A percentile compares a stretch with the other conserved stretches of the same genome.
Conservation (phyloP, 768 basidiomycete species). For the Krasilnikovozyma curviuscula region DNA sequence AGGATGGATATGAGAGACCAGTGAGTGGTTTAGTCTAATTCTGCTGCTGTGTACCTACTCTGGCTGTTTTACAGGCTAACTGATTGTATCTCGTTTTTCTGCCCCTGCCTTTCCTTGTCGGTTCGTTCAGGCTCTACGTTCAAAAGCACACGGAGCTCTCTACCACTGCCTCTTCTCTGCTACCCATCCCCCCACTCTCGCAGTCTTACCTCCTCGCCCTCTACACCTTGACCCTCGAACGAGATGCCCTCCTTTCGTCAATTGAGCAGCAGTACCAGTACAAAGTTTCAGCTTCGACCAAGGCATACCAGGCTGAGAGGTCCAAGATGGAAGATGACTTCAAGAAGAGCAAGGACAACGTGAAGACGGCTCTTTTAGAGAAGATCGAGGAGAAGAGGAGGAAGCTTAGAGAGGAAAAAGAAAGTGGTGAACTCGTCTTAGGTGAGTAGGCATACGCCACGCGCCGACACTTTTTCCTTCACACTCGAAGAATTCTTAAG, state of each 20-base stretch:
- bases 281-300: conserved; percentile 23
- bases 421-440: conserved; percentile 27
- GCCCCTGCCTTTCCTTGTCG: neutral
- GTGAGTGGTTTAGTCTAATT: conserved; percentile 16
- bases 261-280: conserved; percentile 27
- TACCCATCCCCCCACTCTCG: conserved; percentile 21
- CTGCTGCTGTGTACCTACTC: neutral
- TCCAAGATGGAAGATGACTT: conserved; percentile 30
- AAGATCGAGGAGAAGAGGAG: conserved; percentile 28
- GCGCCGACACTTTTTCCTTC: no score
- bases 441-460: no score
- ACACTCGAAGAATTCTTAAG: conserved; percentile 2
- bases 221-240: conserved; percentile 26
- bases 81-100: neutral
- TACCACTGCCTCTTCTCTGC: conserved; percentile 21
- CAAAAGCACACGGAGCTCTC: conserved; percentile 23
- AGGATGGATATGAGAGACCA: conserved; percentile 26
- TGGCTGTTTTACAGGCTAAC: neutral
- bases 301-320: conserved; percentile 28
- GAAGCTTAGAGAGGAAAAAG: conserved; percentile 31
- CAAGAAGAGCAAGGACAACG: conserved; percentile 27
- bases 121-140: conserved; percentile 22
- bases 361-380: conserved; percentile 26
- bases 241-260: conserved; percentile 26
- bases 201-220: conserved; percentile 25